Evolutionary conservation across 352 stramenopile species (phyloP), one percentile per base, ranked within the genome.

Genomic region (Globisporangium echinulatum): DNA sequence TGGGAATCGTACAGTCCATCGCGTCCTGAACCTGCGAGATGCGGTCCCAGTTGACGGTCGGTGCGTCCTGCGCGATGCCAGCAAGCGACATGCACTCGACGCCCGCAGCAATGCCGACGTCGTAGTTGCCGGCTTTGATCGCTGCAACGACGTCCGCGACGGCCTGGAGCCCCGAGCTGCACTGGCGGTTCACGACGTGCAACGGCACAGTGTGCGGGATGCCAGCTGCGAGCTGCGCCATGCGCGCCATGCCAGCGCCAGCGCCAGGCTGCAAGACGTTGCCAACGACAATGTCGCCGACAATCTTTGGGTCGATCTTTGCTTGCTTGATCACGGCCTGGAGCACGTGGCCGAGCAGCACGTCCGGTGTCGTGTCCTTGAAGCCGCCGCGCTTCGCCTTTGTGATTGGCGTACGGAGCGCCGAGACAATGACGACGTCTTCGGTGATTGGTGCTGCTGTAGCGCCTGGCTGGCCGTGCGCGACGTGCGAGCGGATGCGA

Each of bases 311-410:
- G 64, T 90, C 77, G 7, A 97, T 61, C 64, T 92, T 90, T 48
- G 83, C 79, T 63, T 94, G 77, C 63, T 89, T 79, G 38, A 97
- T 62, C 37, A 96, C 78, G 7, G 84, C 87, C 65, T 79, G 65
- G 33, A 97, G 77, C 49, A 96, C 77, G 62, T 90, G 82, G 60
- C 80, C 77, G 33, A 97, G 83, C 54, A 97, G 71, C 39, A 94
- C 87, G 62, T 97, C 90, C 38, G 90, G 88, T 44, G 87, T 96
- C 11, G 87, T 96, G 71, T 97, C 86, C 76, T 96, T 96, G 70
- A 97, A 97, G 19, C 78, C 85, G 37, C 90, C 90, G 54, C 86
- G 79, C 62, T 87, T 83, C 58, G 82, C 83, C 67, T 94, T 94
- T 59, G 83, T 88, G 67, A 96, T 93, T 46, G 87, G 80, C 62